These are phyloP conservation scores for Cairneyella variabilis DNA, from an alignment of 495 filamentous ascomycete species.

Conservation along the genomic window DNA sequence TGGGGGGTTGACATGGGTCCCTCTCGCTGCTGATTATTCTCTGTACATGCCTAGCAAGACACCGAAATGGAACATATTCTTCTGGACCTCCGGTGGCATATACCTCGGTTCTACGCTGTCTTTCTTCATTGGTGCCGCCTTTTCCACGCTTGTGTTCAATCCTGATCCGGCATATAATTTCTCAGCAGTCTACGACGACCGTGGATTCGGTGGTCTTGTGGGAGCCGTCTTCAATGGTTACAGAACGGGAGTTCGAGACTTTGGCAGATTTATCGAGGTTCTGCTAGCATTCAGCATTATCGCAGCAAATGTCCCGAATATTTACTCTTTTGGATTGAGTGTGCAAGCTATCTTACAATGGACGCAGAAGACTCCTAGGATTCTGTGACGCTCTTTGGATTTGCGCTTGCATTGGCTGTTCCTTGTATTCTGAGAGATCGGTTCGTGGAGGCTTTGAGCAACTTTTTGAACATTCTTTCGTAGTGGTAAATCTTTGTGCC, in stretches of 20 bases:
- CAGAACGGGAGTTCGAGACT: slow-evolving; percentile 42
- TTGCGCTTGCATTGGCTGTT: slow-evolving; percentile 22
- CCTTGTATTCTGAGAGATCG: slow-evolving; percentile 36
- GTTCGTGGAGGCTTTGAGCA: slow-evolving; percentile 38
- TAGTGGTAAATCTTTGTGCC: slow-evolving; percentile 46
- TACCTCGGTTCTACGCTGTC: slow-evolving; percentile 50
- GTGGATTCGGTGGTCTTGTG: slow-evolving; percentile 54
- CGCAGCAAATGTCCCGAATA: slow-evolving; percentile 36
- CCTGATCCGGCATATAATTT: slow-evolving; percentile 34
- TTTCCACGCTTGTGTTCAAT: slow-evolving; percentile 41
- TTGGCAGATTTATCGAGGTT: slow-evolving; percentile 51
- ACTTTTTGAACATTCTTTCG: slow-evolving; percentile 52
- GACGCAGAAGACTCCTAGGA: slow-evolving; percentile 7
- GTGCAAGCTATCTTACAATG: slow-evolving; percentile 6
- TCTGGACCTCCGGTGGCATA: slow-evolving; percentile 38
- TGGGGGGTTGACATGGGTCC: slow-evolving; percentile 50
- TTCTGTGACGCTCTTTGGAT: slow-evolving; percentile 24
- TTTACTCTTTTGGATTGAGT: slow-evolving; percentile 29
- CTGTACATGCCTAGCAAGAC: slow-evolving; percentile 53
- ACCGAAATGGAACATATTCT: slow-evolving; percentile 46
- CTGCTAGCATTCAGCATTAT: slow-evolving; percentile 43
- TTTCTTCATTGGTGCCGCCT: slow-evolving; percentile 47
- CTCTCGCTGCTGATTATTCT: slow-evolving; percentile 56
- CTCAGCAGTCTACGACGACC: slow-evolving; percentile 36
- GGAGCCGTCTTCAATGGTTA: slow-evolving; percentile 22